Base-by-base conservation (phyloP, 371 early-diverging fungal genomes). In the Mucor irregularis region DNA sequence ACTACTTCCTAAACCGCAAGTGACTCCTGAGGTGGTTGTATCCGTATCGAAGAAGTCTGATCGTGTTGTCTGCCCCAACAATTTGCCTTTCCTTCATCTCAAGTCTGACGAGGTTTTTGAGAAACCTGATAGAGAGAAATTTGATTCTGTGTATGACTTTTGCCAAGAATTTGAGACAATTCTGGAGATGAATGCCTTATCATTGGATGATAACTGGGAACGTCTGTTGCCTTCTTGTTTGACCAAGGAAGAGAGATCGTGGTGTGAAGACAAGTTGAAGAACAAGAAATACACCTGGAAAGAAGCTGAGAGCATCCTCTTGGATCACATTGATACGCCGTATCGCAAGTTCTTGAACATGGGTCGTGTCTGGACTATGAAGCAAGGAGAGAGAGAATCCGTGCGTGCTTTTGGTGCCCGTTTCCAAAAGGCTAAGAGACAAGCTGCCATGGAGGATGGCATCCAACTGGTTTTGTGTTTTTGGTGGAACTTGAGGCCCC, bases 91-190 rank as follows among this genome's bases (percentile, higher is more conserved):
- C 35, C n/a, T 34, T 10, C 35, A 34, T 10, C 11, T 34, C 14
- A 11, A 7, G 11, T 7, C 35, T 7, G 35, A 34, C n/a, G 6
- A 10, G 4, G 2, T 6, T 10, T 10, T 4, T 3, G 35, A 34
- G 35, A 34, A 34, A n/a, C 6, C 35, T 34, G 2, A 34, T 11
- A 3, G 7, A 5, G 25, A 22, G 3, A 11, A 8, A 1, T 49
- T 35, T 25, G 50, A 49, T 11, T 34, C 34, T 50, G 50, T 14
- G n/a, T 39, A 37, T n/a, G 50, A 50, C 19, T 50, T 50, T 9
- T 38, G 50, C 14, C 8, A 9, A 11, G 35, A 34, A n/a, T 50
- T 50, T 38, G n/a, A 35, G n/a, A 50, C 11, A 5, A 25, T 50
- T 5, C 14, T 50, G 0, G 3, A 16, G 6, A 39, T 39, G n/a